These are phyloP conservation scores for Coffea eugenioides DNA, from an alignment of 257 asterid species.

Conservation along the genomic window DNA sequence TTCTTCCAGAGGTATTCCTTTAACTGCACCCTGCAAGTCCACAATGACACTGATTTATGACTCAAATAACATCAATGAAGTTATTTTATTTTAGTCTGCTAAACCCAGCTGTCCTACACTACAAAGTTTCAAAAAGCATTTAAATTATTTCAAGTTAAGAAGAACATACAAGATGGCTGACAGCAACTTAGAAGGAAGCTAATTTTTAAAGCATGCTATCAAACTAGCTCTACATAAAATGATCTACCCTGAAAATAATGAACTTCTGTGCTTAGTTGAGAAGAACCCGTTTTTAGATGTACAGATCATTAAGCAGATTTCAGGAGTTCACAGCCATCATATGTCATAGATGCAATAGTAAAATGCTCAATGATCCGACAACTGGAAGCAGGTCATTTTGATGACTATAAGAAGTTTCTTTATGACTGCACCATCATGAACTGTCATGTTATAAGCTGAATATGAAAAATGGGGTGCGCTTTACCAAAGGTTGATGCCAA, in stretches of 20 bases:
- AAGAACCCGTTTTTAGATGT: neutral
- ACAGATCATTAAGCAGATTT: neutral
- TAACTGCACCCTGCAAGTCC: constrained; percentile 62
- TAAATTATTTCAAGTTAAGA: neutral
- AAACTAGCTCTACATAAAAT: neutral
- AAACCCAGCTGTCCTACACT: neutral
- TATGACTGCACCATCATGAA: neutral
- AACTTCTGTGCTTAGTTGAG: neutral
- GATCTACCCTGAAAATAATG: neutral
- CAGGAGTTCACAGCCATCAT: neutral
- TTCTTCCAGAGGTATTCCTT: constrained; percentile 53
- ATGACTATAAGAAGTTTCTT: neutral
- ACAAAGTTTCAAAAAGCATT: neutral
- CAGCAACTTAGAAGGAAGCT: neutral
- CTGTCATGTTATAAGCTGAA: neutral
- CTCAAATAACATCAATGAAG: neutral
- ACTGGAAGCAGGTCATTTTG: neutral
- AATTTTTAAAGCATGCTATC: neutral
- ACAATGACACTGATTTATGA: neutral
- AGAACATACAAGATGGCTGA: neutral
- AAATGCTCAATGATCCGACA: neutral
- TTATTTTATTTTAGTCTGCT: neutral
- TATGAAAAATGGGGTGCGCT: neutral
- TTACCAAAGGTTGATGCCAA: neutral
- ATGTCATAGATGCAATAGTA: neutral